Base-by-base conservation (phyloP, 352 stramenopile genomes). In the Pythium aristosporum region DNA sequence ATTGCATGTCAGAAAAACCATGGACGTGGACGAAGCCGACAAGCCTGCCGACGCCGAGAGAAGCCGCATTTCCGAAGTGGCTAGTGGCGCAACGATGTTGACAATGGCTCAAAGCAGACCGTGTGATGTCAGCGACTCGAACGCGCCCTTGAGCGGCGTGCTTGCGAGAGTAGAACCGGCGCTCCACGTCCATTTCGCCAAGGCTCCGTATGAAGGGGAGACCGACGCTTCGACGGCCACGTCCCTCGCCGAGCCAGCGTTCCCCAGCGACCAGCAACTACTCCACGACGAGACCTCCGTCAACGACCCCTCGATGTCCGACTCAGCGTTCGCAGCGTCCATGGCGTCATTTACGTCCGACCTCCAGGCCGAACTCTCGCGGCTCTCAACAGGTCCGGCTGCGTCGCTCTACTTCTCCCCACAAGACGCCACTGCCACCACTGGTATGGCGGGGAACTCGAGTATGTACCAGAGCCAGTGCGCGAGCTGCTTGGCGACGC, bases 291-390 rank as follows among this genome's bases (percentile, higher is more conserved):
- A 8, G 21, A 5, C 15, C 30, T 5, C 15, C 32, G 15, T 2
- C n/a, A 15, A 23, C 23, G 53, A 41, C 8, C 13, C 15, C 8
- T 5, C 39, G 16, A 36, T 58, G 15, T 60, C 53, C 9, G 53
- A 60, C 16, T 51, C 53, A 25, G 53, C 37, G 37, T 60, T 60
- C 20, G 53, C 53, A 13, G 53, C 41, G 15, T 60, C 53, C 5
- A 60, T 60, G 53, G 53, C 53, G 12, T 60, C 53, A 39, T 60
- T 60, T 39, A 60, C 53, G 10, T 49, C 53, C 13, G 53, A 60
- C 12, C 41, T 60, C 20, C 53, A 60, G 11, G 53, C 53, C 20
- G 53, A 60, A 20, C 53, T 60, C 20, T 20, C 53, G 13, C 37
- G 41, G 11, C 37, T 60, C 36, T 10, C 53, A 11, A 23, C 39